phyloP scores from a whole-genome alignment of 352 stramenopile species.

The Plasmopara halstedii region DNA sequence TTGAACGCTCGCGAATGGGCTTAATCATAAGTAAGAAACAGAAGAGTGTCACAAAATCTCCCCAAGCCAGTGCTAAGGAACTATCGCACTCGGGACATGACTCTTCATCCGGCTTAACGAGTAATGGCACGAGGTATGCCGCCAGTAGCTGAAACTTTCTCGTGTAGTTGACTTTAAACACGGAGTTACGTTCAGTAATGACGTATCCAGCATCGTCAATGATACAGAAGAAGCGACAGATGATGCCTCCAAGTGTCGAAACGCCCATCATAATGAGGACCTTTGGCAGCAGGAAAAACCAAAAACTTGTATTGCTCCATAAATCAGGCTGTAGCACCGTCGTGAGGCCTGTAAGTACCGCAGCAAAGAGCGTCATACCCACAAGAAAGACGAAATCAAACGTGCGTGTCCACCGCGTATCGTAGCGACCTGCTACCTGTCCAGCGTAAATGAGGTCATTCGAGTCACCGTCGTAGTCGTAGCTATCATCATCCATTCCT shows the following conservation, averaged over 20 bases:
- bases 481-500: constrained; percentile 49
- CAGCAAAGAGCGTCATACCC: constrained; percentile 47
- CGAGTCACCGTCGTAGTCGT: constrained; percentile 73
- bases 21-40: constrained; percentile 82
- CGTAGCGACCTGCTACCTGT: constrained; percentile 70
- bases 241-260: constrained; percentile 62
- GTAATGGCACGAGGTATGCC: constrained; percentile 70
- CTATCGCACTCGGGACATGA: constrained; percentile 37
- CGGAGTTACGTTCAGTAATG: constrained; percentile 72
- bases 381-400: constrained; percentile 80
- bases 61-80: constrained; percentile 62
- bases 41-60: constrained; percentile 75
- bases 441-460: constrained; percentile 80
- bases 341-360: constrained; percentile 45
- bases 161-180: constrained; percentile 86
- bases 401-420: constrained; percentile 76
- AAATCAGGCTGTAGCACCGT: constrained; percentile 47
- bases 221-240: constrained; percentile 79
- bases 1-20: constrained; percentile 66
- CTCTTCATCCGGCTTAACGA: constrained; percentile 56
- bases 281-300: constrained; percentile 74
- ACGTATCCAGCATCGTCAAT: constrained; percentile 80
- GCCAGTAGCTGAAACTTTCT: constrained; percentile 74
- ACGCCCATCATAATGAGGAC: constrained; percentile 76
- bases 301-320: constrained; percentile 65